Base-by-base conservation (phyloP, 805 yeast genomes). In the Tetrapisispora fleetii region DNA sequence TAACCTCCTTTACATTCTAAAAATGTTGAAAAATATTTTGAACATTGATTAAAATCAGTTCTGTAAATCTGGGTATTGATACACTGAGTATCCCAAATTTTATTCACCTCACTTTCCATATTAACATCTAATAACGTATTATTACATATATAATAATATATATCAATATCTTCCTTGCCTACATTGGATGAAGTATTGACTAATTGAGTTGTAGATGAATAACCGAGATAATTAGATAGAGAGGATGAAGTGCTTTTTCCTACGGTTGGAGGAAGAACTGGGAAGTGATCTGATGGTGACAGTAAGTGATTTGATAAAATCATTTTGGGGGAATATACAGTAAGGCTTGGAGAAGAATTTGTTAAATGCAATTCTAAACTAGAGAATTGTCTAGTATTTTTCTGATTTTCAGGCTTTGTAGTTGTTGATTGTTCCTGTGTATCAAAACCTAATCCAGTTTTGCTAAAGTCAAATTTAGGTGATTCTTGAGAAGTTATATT, bases 401-500 rank as follows among this genome's bases (percentile, higher is more conserved):
- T 32, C 9, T 6, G 5, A 21, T 28, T 30, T 19, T 46, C 42
- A 14, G 37, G 37, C 37, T 30, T 41, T 4, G n/a, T 7, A 19
- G 8, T 28, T 13, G 8, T 14, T 30, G 19, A 28, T 19, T 18
- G 27, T 13, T 24, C 38, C 16, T 40, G 45, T 19, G 24, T 27
- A 9, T 28, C 28, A 19, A 38, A 38, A 14, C 36, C 32, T 13
- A 39, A 39, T 17, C 41, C 40, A 19, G 44, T 14, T n/a, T 33
- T 39, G 5, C 52, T 48, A 28, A 53, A 54, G 39, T 61, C 60
- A 45, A 55, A 55, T 22, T 57, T 58, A 16, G 68, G 64, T 52
- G 83, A 81, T 19, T 82, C 83, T 4, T 78, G 64, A 47, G 73
- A 73, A 0, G 81, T 78, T 43, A 83, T 77, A 59, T 85, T 85